Evolutionary conservation across 169 alveolate species (phyloP).

Genomic region (Eimeria necatrix): DNA sequence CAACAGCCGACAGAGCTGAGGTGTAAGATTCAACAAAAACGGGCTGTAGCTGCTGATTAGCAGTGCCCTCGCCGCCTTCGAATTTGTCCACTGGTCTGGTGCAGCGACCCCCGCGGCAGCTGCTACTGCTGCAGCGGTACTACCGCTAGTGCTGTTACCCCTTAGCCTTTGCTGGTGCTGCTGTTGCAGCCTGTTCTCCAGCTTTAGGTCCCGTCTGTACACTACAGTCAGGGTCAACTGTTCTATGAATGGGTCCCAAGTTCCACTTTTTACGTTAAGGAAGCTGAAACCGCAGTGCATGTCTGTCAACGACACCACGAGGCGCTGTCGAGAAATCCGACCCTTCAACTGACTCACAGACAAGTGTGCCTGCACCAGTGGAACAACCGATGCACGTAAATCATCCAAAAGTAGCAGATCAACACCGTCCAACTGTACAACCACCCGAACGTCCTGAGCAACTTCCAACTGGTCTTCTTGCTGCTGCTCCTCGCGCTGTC

Average conservation of each 20-base stretch:
- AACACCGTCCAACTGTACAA: conserved; percentile 84
- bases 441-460: conserved; percentile 57
- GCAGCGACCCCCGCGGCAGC: conserved; percentile 53
- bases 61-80: conserved; percentile 86
- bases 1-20: conserved; percentile 89
- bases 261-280: conserved; percentile 64
- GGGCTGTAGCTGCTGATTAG: conserved; percentile 86
- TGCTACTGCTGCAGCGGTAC: conserved; percentile 33
- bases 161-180: conserved; percentile 55
- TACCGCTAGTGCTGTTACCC: conserved; percentile 54
- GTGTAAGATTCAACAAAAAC: conserved; percentile 89
- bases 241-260: conserved; percentile 81
- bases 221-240: conserved; percentile 38
- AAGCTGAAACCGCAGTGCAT: conserved; percentile 52
- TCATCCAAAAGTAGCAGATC: conserved; percentile 89
- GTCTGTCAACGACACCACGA: conserved; percentile 60
- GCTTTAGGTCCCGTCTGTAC: conserved; percentile 68
- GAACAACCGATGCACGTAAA: conserved; percentile 88
- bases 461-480: neutral
- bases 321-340: conserved; percentile 53
- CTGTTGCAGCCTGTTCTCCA: conserved; percentile 50
- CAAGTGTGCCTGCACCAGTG: conserved; percentile 87
- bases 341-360: conserved; percentile 77
- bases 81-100: conserved; percentile 84
- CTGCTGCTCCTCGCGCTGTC: conserved; percentile 46